Percentiles rank a stretch among this genome's conserved stretches.
Evolutionary conservation across 2,329 filamentous ascomycete species (phyloP).

Genomic region (Aspergillus costaricaensis): DNA sequence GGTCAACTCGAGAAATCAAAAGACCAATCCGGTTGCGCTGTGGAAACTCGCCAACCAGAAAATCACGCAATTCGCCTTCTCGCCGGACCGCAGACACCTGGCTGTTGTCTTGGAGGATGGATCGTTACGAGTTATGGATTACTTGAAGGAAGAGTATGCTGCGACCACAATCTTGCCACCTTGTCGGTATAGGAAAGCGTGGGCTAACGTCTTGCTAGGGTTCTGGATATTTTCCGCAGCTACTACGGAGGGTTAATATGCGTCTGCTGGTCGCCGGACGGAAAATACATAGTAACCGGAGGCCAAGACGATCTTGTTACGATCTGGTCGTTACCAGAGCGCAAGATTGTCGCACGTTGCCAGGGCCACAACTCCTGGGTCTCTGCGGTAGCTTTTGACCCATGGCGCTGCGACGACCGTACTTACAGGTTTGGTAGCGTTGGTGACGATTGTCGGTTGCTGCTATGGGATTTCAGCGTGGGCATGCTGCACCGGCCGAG

Average conservation of each 20-base stretch:
- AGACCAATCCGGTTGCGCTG: slow-evolving; percentile 83
- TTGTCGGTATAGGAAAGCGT: background rate
- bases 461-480: slow-evolving; percentile 96
- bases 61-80: slow-evolving; percentile 90
- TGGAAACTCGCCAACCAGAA: slow-evolving; percentile 93
- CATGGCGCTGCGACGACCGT: slow-evolving; percentile 92
- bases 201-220: slow-evolving; percentile 49
- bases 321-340: slow-evolving; percentile 89
- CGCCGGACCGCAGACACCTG: slow-evolving; percentile 81
- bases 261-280: slow-evolving; percentile 96
- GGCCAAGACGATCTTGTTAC: slow-evolving; percentile 95
- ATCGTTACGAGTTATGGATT: slow-evolving; percentile 85
- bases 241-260: slow-evolving; percentile 94
- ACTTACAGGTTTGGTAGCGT: slow-evolving; percentile 97
- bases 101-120: slow-evolving; percentile 93
- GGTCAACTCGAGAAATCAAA: slow-evolving; percentile 90
- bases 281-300: slow-evolving; percentile 91
- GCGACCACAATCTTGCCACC: slow-evolving; percentile 4
- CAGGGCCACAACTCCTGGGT: slow-evolving; percentile 97
- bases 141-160: slow-evolving; percentile 79
- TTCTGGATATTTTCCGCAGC: slow-evolving; percentile 83
- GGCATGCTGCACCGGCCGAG: slow-evolving; percentile 94
- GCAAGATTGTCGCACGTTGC: slow-evolving; percentile 82
- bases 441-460: slow-evolving; percentile 85
- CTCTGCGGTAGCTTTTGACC: slow-evolving; percentile 88